These are phyloP conservation scores for Geoglossum cookeanum DNA, from an alignment of 2,329 filamentous ascomycete species.

Conservation along the genomic window DNA sequence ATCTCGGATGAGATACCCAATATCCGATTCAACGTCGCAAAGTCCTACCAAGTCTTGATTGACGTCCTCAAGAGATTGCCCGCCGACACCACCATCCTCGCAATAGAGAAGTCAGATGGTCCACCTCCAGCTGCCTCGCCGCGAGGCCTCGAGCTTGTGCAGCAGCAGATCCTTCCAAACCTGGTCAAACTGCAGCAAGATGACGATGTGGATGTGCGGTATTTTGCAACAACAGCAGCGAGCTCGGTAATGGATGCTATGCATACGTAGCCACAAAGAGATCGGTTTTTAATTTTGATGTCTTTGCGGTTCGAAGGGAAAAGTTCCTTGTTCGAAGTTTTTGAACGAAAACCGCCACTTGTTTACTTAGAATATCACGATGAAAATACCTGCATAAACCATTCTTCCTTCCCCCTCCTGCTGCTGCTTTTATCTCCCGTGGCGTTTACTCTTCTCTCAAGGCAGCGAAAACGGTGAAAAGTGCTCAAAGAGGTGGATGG, in stretches of 20 bases:
- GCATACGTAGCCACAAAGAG: slow-evolving; percentile 29
- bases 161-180: slow-evolving; percentile 71
- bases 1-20: slow-evolving; percentile 92
- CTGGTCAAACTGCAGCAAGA: slow-evolving; percentile 93
- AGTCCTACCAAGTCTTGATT: slow-evolving; percentile 83
- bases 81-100: slow-evolving; percentile 67
- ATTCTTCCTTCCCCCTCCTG: background rate
- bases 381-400: slow-evolving; percentile 2
- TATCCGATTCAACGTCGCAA: slow-evolving; percentile 98
- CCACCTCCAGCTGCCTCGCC: slow-evolving; percentile 40
- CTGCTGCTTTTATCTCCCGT: background rate
- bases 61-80: slow-evolving; percentile 82
- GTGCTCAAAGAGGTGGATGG: background rate
- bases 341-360: background rate
- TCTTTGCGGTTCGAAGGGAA: background rate
- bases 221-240: slow-evolving; percentile 84
- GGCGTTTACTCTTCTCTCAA: background rate
- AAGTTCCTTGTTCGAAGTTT: background rate
- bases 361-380: slow-evolving; percentile 3
- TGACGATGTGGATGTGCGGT: slow-evolving; percentile 93
- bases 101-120: slow-evolving; percentile 56
- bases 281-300: background rate
- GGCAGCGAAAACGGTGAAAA: background rate
- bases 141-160: slow-evolving; percentile 60
- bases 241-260: slow-evolving; percentile 33